These are phyloP conservation scores for Trichophyton rubrum DNA, from an alignment of 2,329 filamentous ascomycete genomes.

Conservation along the genomic window DNA sequence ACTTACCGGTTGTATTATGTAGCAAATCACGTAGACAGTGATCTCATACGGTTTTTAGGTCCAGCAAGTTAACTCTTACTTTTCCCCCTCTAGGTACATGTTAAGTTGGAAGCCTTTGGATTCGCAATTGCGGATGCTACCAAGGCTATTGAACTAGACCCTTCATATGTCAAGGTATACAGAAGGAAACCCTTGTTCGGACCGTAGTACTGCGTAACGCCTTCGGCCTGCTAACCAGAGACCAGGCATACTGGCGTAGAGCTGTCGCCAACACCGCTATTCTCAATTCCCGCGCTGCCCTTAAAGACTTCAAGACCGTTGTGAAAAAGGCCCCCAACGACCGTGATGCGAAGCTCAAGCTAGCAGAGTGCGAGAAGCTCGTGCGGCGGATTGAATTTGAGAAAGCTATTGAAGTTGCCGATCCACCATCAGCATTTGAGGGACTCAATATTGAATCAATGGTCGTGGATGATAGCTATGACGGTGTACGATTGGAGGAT, in stretches of 20 bases:
- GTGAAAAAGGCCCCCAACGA: conserved; percentile 76
- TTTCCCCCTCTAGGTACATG: conserved; percentile 54
- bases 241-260: conserved; percentile 81
- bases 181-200: background rate
- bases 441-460: conserved; percentile 82
- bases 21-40: background rate
- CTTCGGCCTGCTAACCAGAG: background rate
- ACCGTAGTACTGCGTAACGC: background rate
- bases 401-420: conserved; percentile 83
- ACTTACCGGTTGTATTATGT: background rate
- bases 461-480: conserved; percentile 67
- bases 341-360: conserved; percentile 79
- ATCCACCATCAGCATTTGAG: conserved; percentile 83
- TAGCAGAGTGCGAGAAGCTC: conserved; percentile 87
- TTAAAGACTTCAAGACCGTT: conserved; percentile 85
- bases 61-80: background rate
- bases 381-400: conserved; percentile 87
- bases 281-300: conserved; percentile 71
- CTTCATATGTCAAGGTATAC: conserved; percentile 71
- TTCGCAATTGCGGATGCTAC: conserved; percentile 85
- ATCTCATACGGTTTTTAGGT: background rate
- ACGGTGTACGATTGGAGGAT: conserved; percentile 61
- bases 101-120: conserved; percentile 90
- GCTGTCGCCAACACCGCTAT: conserved; percentile 87
- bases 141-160: conserved; percentile 80